phyloP scores from a whole-genome alignment of 2,329 filamentous ascomycete species.

The Setomelanomma holmii region DNA sequence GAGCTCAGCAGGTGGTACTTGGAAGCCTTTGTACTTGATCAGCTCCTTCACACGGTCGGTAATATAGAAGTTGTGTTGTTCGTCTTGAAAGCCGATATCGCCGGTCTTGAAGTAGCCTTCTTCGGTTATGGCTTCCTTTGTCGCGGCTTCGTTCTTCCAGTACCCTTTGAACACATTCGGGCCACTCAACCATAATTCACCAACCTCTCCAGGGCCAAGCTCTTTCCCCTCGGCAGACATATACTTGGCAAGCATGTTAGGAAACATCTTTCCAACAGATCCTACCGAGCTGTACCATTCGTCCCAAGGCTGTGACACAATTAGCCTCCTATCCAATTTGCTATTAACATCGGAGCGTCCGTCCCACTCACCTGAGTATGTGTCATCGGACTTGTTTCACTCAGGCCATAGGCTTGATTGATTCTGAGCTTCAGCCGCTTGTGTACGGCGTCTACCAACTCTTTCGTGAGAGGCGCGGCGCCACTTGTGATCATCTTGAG shows the following conservation, averaged over 20 bases:
- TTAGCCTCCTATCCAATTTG: background rate
- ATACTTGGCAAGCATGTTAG: constrained; percentile 81
- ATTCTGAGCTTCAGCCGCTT: constrained; percentile 64
- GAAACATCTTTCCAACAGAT: constrained; percentile 70
- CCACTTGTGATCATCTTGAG: constrained; percentile 85
- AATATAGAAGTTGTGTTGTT: constrained; percentile 37
- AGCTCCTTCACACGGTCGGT: constrained; percentile 41
- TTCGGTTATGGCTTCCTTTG: constrained; percentile 69
- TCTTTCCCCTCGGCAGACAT: constrained; percentile 67
- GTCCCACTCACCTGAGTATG: constrained; percentile 25
- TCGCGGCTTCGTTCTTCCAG: constrained; percentile 73
- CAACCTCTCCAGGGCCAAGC: constrained; percentile 65
- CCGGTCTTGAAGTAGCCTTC: constrained; percentile 66
- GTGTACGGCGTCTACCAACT: constrained; percentile 79
- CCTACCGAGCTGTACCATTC: constrained; percentile 59
- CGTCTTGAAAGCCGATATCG: constrained; percentile 36
- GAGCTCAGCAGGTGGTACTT: constrained; percentile 38
- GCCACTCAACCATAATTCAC: constrained; percentile 71
- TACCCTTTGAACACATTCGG: constrained; percentile 83
- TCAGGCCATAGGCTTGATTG: constrained; percentile 34
- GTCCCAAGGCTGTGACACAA: constrained; percentile 23
- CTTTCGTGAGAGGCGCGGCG: constrained; percentile 80
- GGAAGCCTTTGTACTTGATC: constrained; percentile 44
- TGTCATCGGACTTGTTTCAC: constrained; percentile 34
- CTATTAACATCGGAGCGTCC: no score